These are phyloP conservation scores for Populus ilicifolia DNA, from an alignment of 345 rosid species.

Conservation along the genomic window DNA sequence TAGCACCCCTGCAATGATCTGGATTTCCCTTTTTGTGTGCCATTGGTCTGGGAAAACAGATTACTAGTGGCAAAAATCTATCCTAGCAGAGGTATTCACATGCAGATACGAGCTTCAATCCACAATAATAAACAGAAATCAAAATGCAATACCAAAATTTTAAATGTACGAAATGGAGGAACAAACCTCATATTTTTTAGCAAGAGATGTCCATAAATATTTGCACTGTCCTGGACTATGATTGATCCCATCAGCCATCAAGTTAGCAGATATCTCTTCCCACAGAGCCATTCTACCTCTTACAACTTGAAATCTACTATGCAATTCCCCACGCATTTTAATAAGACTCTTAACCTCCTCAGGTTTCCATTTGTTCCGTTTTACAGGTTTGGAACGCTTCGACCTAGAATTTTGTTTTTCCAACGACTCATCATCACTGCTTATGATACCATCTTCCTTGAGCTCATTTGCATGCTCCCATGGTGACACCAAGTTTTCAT, in stretches of 20 bases:
- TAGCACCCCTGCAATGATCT: background rate
- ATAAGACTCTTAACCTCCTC: conserved; percentile 80
- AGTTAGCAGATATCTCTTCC: conserved; percentile 73
- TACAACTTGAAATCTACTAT: conserved; percentile 63
- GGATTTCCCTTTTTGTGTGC: background rate
- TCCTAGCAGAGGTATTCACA: background rate
- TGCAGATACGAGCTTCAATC: background rate
- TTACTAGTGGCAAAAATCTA: background rate
- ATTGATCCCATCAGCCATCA: conserved; percentile 54
- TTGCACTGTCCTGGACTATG: conserved; percentile 88
- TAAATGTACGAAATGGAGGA: background rate
- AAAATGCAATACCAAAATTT: background rate
- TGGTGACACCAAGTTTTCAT: conserved; percentile 12
- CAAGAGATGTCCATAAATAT: conserved; percentile 81
- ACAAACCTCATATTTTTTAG: conserved; percentile 79
- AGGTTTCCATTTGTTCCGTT: conserved; percentile 80
- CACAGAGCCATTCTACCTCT: conserved; percentile 94
- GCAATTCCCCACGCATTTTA: conserved; percentile 60
- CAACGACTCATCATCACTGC: conserved; percentile 36
- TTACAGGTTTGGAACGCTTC: conserved; percentile 46
- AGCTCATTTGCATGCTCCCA: conserved; percentile 21
- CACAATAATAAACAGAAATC: background rate
- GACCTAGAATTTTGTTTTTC: conserved; percentile 35
- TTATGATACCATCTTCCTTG: conserved; percentile 31
- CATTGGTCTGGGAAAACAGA: background rate